Evolutionary conservation across 306 rosid species (phyloP).

Genomic region (Oxytropis ochrocephala): DNA sequence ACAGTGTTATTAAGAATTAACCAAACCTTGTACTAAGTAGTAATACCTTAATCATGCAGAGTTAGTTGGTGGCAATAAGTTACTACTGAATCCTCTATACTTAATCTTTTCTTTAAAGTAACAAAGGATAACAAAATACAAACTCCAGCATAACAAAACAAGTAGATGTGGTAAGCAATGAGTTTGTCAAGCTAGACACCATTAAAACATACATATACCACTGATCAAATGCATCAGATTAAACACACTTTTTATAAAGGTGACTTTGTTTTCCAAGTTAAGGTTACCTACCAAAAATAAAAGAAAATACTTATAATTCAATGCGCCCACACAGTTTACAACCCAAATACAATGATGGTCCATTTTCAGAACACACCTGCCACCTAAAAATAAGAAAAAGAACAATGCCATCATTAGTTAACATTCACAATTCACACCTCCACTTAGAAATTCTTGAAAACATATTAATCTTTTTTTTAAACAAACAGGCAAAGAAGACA

Average conservation of each 20-base stretch:
- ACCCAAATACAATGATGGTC: conserved; percentile 90
- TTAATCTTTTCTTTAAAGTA: not conserved
- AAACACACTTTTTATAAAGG: not conserved
- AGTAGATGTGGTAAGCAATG: not conserved
- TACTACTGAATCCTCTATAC: not conserved
- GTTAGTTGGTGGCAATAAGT: not conserved
- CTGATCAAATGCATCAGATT: not conserved
- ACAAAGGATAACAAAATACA: not conserved
- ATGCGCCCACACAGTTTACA: conserved; percentile 76
- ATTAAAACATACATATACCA: not conserved
- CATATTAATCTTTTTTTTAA: not conserved
- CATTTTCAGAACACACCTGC: conserved; percentile 75
- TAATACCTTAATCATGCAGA: not conserved
- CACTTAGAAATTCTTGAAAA: not conserved
- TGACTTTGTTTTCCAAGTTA: not conserved
- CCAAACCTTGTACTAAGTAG: not conserved
- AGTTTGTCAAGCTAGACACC: not conserved
- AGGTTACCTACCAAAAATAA: conserved; percentile 60
- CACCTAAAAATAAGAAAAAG: conserved; percentile 45
- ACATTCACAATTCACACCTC: not conserved
- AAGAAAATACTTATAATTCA: conserved; percentile 71
- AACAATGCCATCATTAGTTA: not conserved
- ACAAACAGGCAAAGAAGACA: too few relatives aligned
- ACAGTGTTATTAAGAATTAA: not conserved
- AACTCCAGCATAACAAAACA: not conserved